Conservation (phyloP, 2,329 filamentous ascomycete genomes). For the Botrytis elliptica region DNA sequence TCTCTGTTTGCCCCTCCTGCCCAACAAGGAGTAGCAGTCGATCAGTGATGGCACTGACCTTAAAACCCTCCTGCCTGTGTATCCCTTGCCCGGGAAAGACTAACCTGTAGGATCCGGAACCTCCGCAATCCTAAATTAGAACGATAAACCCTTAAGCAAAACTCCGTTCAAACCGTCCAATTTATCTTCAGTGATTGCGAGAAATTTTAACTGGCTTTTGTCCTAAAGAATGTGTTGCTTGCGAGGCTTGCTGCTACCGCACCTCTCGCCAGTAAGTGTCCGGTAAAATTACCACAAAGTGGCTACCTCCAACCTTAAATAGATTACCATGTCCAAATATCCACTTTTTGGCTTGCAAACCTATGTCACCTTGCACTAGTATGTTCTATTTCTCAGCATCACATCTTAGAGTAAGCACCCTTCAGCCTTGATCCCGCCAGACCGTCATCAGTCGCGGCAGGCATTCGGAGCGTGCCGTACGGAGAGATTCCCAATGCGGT, state of each 20-base stretch:
- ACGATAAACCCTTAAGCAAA: background rate
- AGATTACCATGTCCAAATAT: background rate
- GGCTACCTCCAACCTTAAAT: conserved; percentile 8
- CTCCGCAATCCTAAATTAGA: background rate
- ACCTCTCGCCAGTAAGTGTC: background rate
- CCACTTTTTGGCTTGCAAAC: conserved; percentile 4
- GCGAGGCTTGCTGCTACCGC: background rate
- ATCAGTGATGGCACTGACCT: background rate
- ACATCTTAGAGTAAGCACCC: background rate
- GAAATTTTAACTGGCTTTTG: background rate
- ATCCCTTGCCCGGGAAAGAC: background rate
- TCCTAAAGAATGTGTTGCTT: background rate
- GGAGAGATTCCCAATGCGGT: background rate
- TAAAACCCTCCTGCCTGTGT: background rate
- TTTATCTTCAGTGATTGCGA: background rate
- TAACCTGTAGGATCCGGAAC: background rate
- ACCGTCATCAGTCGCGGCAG: background rate
- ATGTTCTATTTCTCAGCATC: background rate
- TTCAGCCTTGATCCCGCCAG: background rate
- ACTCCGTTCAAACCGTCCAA: background rate
- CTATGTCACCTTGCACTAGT: background rate
- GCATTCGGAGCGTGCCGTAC: background rate
- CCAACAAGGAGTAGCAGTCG: background rate
- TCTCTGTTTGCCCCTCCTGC: background rate
- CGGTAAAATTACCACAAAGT: conserved; percentile 1